phyloP scores from a whole-genome alignment of 1,139 yeast genomes.

The Yamadazyma buinensis region DNA sequence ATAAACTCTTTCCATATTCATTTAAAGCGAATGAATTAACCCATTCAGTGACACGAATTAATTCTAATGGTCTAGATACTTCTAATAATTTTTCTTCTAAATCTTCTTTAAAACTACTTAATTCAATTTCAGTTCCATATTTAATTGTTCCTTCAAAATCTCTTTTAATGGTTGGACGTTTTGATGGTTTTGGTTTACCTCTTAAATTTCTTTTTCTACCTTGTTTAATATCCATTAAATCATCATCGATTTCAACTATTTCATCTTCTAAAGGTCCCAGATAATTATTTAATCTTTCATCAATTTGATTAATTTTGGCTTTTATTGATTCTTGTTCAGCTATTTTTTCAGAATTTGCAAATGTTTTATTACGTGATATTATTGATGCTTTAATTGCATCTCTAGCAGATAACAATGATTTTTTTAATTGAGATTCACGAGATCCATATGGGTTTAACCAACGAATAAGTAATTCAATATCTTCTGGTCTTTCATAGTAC shows the following conservation, averaged over 20 bases:
- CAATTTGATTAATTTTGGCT: conserved; percentile 31
- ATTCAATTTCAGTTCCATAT: conserved; percentile 20
- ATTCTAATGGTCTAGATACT: conserved; percentile 35
- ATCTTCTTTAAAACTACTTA: conserved; percentile 26
- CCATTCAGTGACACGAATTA: conserved; percentile 54
- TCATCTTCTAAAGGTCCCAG: conserved; percentile 6
- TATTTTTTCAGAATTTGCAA: conserved; percentile 37
- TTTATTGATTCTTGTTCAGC: conserved; percentile 41
- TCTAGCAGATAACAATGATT: conserved; percentile 55
- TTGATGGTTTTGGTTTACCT: conserved; percentile 8
- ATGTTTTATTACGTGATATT: conserved; percentile 54
- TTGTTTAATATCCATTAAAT: conserved; percentile 15
- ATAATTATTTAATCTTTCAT: conserved; percentile 13
- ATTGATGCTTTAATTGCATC: conserved; percentile 57
- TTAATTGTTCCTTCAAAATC: conserved; percentile 27
- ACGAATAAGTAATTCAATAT: conserved; percentile 50
- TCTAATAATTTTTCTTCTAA: conserved; percentile 27
- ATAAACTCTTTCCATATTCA: conserved; percentile 47
- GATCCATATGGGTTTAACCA: conserved; percentile 79
- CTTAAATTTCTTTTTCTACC: conserved; percentile 17
- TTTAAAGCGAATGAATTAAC: conserved; percentile 57
- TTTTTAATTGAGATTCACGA: conserved; percentile 64
- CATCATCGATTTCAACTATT: conserved; percentile 20
- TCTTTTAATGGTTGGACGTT: conserved; percentile 17
- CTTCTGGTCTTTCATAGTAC: conserved; percentile 59